A percentile compares a stretch with the other conserved stretches of the same genome.
Evolutionary conservation across 1,284 basidiomycete species (phyloP).

Genomic region (Puccinia coronata): DNA sequence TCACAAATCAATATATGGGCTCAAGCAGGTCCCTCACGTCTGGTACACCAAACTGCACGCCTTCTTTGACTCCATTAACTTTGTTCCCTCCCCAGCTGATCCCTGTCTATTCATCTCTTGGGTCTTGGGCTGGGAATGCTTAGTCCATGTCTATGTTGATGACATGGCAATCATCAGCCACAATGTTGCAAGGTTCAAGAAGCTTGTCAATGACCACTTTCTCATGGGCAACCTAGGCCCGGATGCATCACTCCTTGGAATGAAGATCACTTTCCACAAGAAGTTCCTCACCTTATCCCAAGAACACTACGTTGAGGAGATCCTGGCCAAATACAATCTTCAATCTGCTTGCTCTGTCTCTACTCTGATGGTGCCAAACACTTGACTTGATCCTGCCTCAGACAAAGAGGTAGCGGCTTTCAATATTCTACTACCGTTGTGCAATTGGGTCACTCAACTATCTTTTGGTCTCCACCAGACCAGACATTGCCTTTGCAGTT

Average conservation of each 20-base stretch:
- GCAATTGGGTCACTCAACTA: neutral
- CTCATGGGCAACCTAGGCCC: no score
- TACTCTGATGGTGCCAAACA: no score
- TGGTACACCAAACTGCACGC: neutral
- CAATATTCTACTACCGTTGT: neutral
- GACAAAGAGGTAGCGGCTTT: no score
- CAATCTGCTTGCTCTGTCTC: neutral
- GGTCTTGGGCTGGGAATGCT: neutral
- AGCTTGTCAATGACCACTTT: neutral
- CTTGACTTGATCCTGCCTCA: no score
- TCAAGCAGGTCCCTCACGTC: neutral
- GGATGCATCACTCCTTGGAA: conserved; percentile 11
- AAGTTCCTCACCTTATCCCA: no score
- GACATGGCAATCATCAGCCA: no score
- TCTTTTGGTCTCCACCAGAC: no score
- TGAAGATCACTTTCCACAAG: conserved; percentile 5
- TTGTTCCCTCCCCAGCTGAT: neutral
- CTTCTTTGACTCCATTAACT: no score
- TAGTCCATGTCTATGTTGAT: no score
- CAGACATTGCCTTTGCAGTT: no score
- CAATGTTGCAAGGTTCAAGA: neutral
- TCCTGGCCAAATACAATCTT: neutral
- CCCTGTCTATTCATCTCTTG: conserved; percentile 7
- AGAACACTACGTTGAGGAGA: no score
- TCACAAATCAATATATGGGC: neutral